These are phyloP conservation scores for Gentiana dahurica DNA, from an alignment of 257 asterid species.

Conservation along the genomic window DNA sequence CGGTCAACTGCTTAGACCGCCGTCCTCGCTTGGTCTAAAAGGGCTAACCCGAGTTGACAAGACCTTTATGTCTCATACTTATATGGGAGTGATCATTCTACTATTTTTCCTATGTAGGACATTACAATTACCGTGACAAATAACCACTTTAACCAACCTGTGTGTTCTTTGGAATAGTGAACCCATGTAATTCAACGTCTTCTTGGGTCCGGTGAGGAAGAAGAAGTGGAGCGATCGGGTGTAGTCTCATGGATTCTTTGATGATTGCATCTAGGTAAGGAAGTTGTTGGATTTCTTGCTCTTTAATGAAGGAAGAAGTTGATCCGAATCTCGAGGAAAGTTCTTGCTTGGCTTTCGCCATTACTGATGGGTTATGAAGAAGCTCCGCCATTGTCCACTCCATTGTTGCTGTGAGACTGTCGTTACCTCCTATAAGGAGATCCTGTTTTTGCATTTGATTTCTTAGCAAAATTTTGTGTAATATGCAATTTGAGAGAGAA, in stretches of 20 bases:
- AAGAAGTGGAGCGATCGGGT: conserved; percentile 2
- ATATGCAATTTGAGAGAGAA: too few relatives aligned
- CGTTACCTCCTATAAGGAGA: not conserved
- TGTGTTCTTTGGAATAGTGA: too few relatives aligned
- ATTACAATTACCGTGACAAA: too few relatives aligned
- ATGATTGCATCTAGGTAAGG: conserved; percentile 1
- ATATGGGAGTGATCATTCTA: too few relatives aligned
- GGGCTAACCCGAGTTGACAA: too few relatives aligned
- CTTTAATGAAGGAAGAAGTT: not conserved
- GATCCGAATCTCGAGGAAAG: not conserved
- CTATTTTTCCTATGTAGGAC: too few relatives aligned
- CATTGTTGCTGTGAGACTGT: not conserved
- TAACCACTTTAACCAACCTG: too few relatives aligned
- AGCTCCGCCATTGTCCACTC: conserved; percentile 1
- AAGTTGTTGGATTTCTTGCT: conserved; percentile 1
- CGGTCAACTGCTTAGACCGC: too few relatives aligned
- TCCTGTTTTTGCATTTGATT: not conserved
- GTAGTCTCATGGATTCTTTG: not conserved
- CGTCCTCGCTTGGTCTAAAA: too few relatives aligned
- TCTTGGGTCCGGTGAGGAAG: not conserved
- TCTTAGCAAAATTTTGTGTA: too few relatives aligned
- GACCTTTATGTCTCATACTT: too few relatives aligned
- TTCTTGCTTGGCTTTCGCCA: not conserved
- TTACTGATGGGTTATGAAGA: not conserved
- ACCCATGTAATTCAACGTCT: not conserved